Percentiles rank a stretch among this genome's conserved stretches.
Evolutionary conservation across 345 rosid species (phyloP).

Genomic region (Euphorbia peplus): DNA sequence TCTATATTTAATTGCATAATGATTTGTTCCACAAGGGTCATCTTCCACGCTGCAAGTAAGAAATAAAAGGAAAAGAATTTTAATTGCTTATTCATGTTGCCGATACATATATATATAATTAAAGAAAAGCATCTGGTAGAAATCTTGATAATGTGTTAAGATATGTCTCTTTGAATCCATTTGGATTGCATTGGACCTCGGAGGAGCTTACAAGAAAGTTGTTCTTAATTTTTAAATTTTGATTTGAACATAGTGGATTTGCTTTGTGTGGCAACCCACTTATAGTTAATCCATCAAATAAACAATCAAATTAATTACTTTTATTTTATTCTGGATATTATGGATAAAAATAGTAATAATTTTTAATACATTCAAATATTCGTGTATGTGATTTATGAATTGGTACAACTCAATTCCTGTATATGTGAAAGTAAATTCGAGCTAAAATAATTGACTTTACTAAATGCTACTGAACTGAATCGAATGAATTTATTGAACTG

Average conservation of each 20-base stretch:
- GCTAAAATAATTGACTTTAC: too few species aligned
- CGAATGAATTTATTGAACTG: too few species aligned
- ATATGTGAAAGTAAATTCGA: too few species aligned
- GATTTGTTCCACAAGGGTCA: slow-evolving; percentile 18
- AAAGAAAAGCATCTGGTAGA: slow-evolving; percentile 6
- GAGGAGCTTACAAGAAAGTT: slow-evolving; percentile 24
- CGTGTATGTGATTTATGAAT: neutral
- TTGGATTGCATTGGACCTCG: slow-evolving; percentile 19
- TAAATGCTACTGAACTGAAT: too few species aligned
- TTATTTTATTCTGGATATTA: neutral
- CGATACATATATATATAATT: neutral
- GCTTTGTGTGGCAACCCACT: slow-evolving; percentile 4
- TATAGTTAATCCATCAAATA: neutral
- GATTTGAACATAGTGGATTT: slow-evolving; percentile 20
- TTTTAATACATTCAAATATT: too few species aligned
- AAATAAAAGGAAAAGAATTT: neutral
- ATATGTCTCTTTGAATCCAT: slow-evolving; percentile 17
- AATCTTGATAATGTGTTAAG: slow-evolving; percentile 16
- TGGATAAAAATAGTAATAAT: neutral
- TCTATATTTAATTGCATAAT: slow-evolving; percentile 14
- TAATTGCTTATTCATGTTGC: neutral
- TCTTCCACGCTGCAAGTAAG: slow-evolving; percentile 12
- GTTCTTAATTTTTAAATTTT: slow-evolving; percentile 19
- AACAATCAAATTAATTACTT: neutral
- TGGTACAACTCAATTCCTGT: too few species aligned